Evolutionary conservation across 129 eudicot genomes (phyloP), one percentile per base, ranked within the genome.

Genomic region (Flaveria robusta): DNA sequence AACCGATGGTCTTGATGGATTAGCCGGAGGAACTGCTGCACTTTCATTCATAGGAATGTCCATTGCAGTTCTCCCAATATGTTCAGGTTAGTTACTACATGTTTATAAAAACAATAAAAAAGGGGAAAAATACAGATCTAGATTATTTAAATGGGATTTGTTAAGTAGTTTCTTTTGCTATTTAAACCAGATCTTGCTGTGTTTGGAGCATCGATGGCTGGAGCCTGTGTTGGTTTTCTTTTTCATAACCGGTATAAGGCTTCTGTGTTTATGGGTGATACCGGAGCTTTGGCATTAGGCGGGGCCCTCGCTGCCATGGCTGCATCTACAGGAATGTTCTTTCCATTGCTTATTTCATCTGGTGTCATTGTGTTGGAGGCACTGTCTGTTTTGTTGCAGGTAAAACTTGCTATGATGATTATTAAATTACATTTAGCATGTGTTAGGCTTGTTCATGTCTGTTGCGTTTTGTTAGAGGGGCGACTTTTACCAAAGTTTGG

Each of bases 171-270:
- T 26, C 37, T 12, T 39, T 46, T 75, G 71, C 45, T 10, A 67
- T 31, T n/a, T 47, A 16, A 77, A 76, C 23, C 89, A 93, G 98
- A 91, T 80, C 91, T 93, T 81, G 82, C 98, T 27, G 79, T 93
- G 23, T 93, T 93, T 85, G 98, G 98, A 76, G 91, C 97, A 79
- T 93, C 98, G 20, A 93, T 93, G 98, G 91, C 98, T 20, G 98
- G 98, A 55, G 97, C 97, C 15, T 93, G 98, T 87, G 87, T 86
- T n/a, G 98, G 98, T 51, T 93, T 93, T 68, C 93, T 93, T 74
- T 82, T 84, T 68, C 98, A 93, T 76, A 93, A 93, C 73, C 88
- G 95, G n/a, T 85, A 91, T 46, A 88, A 86, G 84, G 96, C 98
- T 75, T 93, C 98, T 70, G 88, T 91, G 68, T 82, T 81, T 60